Evolutionary conservation across 2,329 filamentous ascomycete genomes (phyloP).

Genomic region (Penicillium thymicola): DNA sequence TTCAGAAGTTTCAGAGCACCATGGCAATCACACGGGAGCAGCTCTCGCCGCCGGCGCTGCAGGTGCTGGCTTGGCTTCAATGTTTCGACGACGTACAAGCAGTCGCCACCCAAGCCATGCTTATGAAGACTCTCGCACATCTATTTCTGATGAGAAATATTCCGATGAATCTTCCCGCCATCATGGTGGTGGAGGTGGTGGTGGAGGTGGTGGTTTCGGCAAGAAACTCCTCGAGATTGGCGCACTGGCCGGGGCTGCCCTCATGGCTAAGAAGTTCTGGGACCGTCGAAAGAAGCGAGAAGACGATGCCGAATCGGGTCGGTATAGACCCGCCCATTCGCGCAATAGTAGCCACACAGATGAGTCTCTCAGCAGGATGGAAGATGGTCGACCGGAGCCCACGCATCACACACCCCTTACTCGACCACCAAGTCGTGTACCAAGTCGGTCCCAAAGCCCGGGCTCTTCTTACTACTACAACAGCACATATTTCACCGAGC

Average conservation of each 20-base stretch:
- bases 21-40: conserved; percentile 48
- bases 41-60: conserved; percentile 49
- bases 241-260: conserved; percentile 61
- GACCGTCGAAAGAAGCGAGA: conserved; percentile 55
- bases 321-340: conserved; percentile 53
- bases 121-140: conserved; percentile 51
- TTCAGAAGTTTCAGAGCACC: conserved; percentile 49
- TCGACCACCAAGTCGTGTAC: conserved; percentile 34
- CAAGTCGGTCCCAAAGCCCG: conserved; percentile 34
- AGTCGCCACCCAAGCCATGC: conserved; percentile 44
- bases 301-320: conserved; percentile 51
- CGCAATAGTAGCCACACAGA: conserved; percentile 44
- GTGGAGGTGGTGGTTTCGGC: conserved; percentile 53
- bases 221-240: conserved; percentile 60
- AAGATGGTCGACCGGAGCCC: conserved; percentile 53
- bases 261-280: conserved; percentile 58
- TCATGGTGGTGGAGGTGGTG: conserved; percentile 7
- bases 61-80: conserved; percentile 56
- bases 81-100: conserved; percentile 43
- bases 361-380: conserved; percentile 43
- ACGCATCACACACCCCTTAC: conserved; percentile 31
- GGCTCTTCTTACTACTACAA: conserved; percentile 39
- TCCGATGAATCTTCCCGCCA: conserved; percentile 49
- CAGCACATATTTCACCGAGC: conserved; percentile 41
- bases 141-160: conserved; percentile 65